These are phyloP conservation scores for Epithemia pelagica DNA, from an alignment of 108 stramenopile species.

Conservation along the genomic window DNA sequence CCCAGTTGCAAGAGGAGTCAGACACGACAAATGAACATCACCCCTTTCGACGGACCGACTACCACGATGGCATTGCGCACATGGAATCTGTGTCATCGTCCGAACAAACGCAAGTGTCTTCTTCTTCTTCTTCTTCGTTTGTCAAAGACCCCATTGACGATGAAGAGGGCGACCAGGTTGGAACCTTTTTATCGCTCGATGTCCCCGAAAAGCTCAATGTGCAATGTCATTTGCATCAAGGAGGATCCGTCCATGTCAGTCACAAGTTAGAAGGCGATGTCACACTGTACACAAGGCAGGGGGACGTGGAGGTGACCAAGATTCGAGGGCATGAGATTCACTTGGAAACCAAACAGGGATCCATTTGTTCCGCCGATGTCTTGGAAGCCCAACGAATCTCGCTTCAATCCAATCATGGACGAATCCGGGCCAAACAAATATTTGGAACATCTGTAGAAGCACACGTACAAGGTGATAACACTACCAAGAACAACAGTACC, in stretches of 20 bases:
- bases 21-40: background rate
- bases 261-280: constrained; percentile 75
- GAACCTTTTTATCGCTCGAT: constrained; percentile 30
- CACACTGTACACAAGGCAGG: constrained; percentile 36
- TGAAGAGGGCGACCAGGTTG: background rate
- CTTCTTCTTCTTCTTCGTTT: background rate
- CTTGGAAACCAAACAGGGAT: constrained; percentile 19
- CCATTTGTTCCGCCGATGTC: constrained; percentile 44
- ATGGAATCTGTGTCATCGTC: background rate
- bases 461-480: background rate
- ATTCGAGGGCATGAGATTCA: constrained; percentile 59
- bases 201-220: constrained; percentile 77
- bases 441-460: constrained; percentile 41
- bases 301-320: constrained; percentile 53
- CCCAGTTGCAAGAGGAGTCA: background rate
- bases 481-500: background rate
- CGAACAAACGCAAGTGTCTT: background rate
- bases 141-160: background rate
- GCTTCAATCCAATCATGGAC: constrained; percentile 20
- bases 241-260: constrained; percentile 39
- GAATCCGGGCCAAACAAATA: constrained; percentile 70
- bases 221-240: constrained; percentile 35
- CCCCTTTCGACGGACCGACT: constrained; percentile 3
- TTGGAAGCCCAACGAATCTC: constrained; percentile 54
- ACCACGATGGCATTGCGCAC: constrained; percentile 10